Conservation (phyloP, 768 basidiomycete species). For the Russula griseocarnosa region DNA sequence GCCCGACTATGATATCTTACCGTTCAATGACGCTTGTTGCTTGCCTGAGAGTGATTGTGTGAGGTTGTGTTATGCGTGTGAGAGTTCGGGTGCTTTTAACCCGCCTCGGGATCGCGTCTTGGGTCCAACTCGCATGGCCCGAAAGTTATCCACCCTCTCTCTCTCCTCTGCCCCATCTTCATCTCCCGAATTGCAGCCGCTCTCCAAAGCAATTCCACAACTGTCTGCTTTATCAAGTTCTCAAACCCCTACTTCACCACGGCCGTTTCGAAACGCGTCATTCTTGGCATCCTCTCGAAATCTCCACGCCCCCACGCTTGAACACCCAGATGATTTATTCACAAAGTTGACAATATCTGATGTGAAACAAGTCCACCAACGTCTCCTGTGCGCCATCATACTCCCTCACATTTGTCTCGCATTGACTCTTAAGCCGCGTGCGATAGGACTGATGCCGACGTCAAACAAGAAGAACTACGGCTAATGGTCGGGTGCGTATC, state of each 20-base stretch:
- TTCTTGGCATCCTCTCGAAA: conserved; percentile 1
- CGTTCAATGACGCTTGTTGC: background rate
- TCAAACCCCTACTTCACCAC: conserved; percentile 23
- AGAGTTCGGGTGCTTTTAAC: background rate
- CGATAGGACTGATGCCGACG: conserved; percentile 59
- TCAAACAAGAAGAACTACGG: conserved; percentile 82
- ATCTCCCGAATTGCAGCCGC: conserved; percentile 2
- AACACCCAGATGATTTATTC: conserved; percentile 74
- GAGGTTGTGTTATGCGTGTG: conserved; percentile 1
- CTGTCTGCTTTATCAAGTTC: conserved; percentile 15
- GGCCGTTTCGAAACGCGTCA: conserved; percentile 21
- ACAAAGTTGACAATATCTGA: conserved; percentile 65
- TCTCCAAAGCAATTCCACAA: conserved; percentile 8
- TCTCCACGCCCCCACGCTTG: background rate
- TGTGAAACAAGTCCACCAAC: conserved; percentile 62
- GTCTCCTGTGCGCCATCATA: conserved; percentile 54
- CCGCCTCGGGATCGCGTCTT: background rate
- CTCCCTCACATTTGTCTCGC: background rate
- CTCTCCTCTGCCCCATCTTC: conserved; percentile 32
- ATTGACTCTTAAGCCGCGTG: conserved; percentile 11
- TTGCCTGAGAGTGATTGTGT: background rate
- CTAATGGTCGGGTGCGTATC: conserved; percentile 86
- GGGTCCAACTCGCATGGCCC: conserved; percentile 36
- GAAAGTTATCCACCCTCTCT: conserved; percentile 39
- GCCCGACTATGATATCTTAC: conserved; percentile 3